Conservation (phyloP, 768 basidiomycete species). For the Asterophora lycoperdoides region DNA sequence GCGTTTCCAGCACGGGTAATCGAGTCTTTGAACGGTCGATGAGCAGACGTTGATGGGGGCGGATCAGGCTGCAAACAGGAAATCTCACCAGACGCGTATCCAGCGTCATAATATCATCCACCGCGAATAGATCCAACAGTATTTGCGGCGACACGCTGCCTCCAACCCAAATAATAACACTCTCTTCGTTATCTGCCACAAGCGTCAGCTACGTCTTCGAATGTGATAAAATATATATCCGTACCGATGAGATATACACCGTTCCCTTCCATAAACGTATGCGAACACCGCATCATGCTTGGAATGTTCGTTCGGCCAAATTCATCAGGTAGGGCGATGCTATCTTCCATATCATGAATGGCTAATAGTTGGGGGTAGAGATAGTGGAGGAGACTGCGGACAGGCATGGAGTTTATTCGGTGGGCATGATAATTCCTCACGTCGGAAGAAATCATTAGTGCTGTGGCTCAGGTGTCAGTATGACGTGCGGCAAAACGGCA, state of each 20-base stretch:
- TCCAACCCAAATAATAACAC: constrained; percentile 89
- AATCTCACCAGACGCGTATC: constrained; percentile 65
- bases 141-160: constrained; percentile 76
- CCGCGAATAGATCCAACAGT: constrained; percentile 77
- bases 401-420: constrained; percentile 64
- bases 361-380: constrained; percentile 89
- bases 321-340: constrained; percentile 63
- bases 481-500: background rate
- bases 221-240: constrained; percentile 17
- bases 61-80: background rate
- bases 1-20: constrained; percentile 68
- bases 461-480: constrained; percentile 33
- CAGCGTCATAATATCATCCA: constrained; percentile 70
- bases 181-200: constrained; percentile 77
- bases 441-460: constrained; percentile 86
- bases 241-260: constrained; percentile 92
- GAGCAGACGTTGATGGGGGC: constrained; percentile 2
- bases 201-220: background rate
- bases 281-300: constrained; percentile 73
- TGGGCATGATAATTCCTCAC: constrained; percentile 86
- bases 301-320: constrained; percentile 65
- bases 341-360: constrained; percentile 76
- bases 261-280: constrained; percentile 83
- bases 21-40: constrained; percentile 41
- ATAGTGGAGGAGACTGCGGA: constrained; percentile 66